Conservation (phyloP, 129 eudicot species). For the Arctium lappa region DNA sequence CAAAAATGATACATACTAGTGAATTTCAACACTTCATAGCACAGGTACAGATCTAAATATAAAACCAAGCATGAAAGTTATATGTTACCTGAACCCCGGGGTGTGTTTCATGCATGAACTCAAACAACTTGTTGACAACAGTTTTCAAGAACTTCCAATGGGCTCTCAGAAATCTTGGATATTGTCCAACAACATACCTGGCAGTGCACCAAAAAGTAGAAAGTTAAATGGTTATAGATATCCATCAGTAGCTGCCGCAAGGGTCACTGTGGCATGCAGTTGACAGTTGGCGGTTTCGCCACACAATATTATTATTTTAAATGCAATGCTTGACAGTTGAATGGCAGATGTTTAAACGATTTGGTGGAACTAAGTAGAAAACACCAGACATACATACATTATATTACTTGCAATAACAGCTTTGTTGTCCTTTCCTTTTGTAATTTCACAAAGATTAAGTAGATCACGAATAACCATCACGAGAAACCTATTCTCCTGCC, state of each 20-base stretch:
- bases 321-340: background rate
- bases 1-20: background rate
- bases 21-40: background rate
- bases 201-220: conserved; percentile 18
- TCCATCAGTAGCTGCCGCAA: background rate
- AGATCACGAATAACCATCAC: conserved; percentile 99
- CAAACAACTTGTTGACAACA: conserved; percentile 94
- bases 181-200: conserved; percentile 99
- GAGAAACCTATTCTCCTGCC: conserved; percentile 94
- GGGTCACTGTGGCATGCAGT: background rate
- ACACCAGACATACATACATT: conserved; percentile 51
- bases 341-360: background rate
- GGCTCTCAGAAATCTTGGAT: conserved; percentile 93
- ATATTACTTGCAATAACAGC: conserved; percentile 99
- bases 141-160: conserved; percentile 99
- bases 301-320: background rate
- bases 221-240: background rate
- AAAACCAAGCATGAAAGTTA: background rate
- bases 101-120: conserved; percentile 99
- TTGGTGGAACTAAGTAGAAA: background rate
- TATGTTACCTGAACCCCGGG: conserved; percentile 94
- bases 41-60: conserved; percentile 7
- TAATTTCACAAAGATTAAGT: conserved; percentile 88
- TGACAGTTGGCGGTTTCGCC: background rate
- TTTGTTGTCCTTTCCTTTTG: conserved; percentile 96